Percentiles rank a stretch among this genome's conserved stretches.
phyloP scores from a whole-genome alignment of 306 rosid species.

The Prunus mume region DNA sequence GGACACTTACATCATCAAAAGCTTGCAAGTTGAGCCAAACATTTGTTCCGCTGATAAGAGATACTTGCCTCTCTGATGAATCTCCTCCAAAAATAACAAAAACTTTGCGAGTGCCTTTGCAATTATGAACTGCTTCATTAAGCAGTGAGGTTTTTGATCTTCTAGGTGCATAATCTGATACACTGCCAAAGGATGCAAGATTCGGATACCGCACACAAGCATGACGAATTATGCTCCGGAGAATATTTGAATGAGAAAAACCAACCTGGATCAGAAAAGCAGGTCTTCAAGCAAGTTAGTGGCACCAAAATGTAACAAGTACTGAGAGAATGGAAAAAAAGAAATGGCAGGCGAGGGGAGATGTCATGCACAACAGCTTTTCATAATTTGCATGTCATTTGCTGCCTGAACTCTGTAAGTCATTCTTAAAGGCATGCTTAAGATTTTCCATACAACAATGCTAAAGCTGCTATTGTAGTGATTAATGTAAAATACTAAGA shows the following conservation, averaged over 20 bases:
- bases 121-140: constrained; percentile 36
- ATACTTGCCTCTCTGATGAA: constrained; percentile 97
- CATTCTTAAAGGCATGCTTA: not conserved
- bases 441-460: not conserved
- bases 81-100: constrained; percentile 94
- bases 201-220: constrained; percentile 79
- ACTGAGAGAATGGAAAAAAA: not conserved
- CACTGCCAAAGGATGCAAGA: constrained; percentile 52
- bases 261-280: constrained; percentile 68
- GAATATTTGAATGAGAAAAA: constrained; percentile 88
- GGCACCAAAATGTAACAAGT: not conserved
- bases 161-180: constrained; percentile 39
- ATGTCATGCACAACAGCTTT: not conserved
- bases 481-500: not conserved
- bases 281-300: not conserved
- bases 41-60: constrained; percentile 98
- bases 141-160: constrained; percentile 35
- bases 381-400: not conserved
- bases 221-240: constrained; percentile 70
- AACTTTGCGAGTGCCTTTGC: constrained; percentile 52
- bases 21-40: constrained; percentile 97
- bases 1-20: constrained; percentile 76
- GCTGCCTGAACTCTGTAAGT: not conserved
- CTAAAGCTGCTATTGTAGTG: not conserved
- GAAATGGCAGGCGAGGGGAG: not conserved